Percentiles rank a stretch among this genome's conserved stretches.
phyloP scores from a whole-genome alignment of 164 flowering plant species.

The Houttuynia cordata region DNA sequence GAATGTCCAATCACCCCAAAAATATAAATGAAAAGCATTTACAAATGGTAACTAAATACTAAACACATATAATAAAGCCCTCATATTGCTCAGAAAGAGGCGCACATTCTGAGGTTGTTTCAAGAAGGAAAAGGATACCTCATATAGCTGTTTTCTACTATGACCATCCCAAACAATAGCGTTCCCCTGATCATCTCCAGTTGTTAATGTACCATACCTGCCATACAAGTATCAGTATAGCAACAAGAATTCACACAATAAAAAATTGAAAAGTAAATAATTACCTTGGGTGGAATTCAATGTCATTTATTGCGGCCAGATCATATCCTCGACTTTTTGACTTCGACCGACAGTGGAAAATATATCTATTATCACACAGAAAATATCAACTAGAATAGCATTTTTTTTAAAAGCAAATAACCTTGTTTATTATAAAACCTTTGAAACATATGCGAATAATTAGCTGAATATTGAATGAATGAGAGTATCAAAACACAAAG shows the following conservation, averaged over 20 bases:
- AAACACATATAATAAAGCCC: too few species aligned
- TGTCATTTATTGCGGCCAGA: constrained; percentile 66
- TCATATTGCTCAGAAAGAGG: too few species aligned
- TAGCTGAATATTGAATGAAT: too few species aligned
- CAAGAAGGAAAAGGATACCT: constrained; percentile 32
- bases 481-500: too few species aligned
- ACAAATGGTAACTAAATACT: too few species aligned
- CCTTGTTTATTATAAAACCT: neutral
- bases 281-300: constrained; percentile 69
- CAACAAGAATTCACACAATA: neutral
- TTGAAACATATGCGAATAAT: too few species aligned
- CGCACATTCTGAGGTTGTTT: neutral
- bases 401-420: neutral
- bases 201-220: constrained; percentile 38
- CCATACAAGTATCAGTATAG: constrained; percentile 13
- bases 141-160: constrained; percentile 47
- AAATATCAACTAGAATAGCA: neutral
- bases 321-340: constrained; percentile 24
- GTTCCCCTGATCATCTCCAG: constrained; percentile 79
- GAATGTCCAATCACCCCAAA: too few species aligned
- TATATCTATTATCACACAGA: constrained; percentile 40
- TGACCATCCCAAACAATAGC: constrained; percentile 64
- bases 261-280: constrained; percentile 9
- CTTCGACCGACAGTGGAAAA: constrained; percentile 71
- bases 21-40: too few species aligned